Evolutionary conservation across 2,329 filamentous ascomycete species (phyloP).

Genomic region (Hymenotorrendiella dingleyae): DNA sequence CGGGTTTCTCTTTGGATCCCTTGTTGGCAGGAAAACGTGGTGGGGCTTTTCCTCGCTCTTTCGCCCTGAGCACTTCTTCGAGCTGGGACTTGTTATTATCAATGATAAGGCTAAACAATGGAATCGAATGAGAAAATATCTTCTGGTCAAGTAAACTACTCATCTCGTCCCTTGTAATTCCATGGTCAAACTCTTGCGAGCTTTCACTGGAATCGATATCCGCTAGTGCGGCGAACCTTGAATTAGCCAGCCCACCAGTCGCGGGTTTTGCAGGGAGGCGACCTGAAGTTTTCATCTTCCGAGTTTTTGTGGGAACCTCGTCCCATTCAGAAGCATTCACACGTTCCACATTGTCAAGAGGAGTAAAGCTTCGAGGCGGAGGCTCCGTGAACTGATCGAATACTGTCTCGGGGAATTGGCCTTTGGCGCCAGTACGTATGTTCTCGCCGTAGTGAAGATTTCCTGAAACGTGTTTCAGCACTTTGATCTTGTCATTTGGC

Average conservation of each 20-base stretch:
- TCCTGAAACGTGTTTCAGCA: constrained; percentile 19
- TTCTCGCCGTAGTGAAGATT: constrained; percentile 17
- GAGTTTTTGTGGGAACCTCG: constrained; percentile 9
- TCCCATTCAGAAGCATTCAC: constrained; percentile 23
- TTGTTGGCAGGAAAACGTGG: too few relatives aligned
- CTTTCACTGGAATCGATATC: too few relatives aligned
- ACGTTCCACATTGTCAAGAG: constrained; percentile 13
- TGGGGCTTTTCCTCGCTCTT: too few relatives aligned
- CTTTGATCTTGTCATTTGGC: constrained; percentile 17
- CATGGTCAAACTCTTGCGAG: constrained; percentile 2
- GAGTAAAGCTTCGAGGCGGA: background rate
- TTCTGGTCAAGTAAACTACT: background rate
- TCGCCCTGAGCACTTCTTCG: too few relatives aligned
- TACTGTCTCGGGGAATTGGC: constrained; percentile 15
- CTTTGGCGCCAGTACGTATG: constrained; percentile 7
- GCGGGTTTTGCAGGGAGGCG: constrained; percentile 4
- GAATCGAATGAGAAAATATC: background rate
- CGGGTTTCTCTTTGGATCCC: too few relatives aligned
- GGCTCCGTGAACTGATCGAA: constrained; percentile 9
- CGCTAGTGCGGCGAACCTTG: constrained; percentile 13
- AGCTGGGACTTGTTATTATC: background rate
- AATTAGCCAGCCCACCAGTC: constrained; percentile 10
- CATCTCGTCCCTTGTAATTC: constrained; percentile 7
- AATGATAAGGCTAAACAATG: background rate
- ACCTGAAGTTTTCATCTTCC: constrained; percentile 1